These are phyloP conservation scores for Wickerhamiella shivajii DNA, from an alignment of 805 yeast species.

Conservation along the genomic window DNA sequence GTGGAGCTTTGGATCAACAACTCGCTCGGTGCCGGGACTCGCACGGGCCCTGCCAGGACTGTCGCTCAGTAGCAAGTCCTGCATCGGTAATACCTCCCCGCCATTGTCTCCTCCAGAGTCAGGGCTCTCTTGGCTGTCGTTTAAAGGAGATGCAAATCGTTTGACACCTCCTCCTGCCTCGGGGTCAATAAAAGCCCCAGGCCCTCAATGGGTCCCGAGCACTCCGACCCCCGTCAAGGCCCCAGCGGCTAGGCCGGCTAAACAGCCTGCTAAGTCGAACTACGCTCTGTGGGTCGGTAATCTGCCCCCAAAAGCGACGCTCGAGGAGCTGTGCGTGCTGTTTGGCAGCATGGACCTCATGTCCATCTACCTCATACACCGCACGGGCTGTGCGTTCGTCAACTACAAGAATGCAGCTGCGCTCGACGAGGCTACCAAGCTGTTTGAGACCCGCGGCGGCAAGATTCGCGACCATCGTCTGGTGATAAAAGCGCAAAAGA, in stretches of 20 bases:
- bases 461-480: slow-evolving; percentile 24
- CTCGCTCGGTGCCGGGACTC: too few species aligned
- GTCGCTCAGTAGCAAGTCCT: too few species aligned
- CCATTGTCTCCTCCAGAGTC: too few species aligned
- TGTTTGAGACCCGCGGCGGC: slow-evolving; percentile 20
- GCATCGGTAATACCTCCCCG: too few species aligned
- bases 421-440: slow-evolving; percentile 21
- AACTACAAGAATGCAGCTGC: slow-evolving; percentile 24
- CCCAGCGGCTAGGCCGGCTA: slow-evolving; percentile 3
- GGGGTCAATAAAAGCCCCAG: background rate
- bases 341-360: slow-evolving; percentile 27
- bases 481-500: slow-evolving; percentile 19
- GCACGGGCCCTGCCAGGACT: too few species aligned
- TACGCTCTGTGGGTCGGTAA: slow-evolving; percentile 36
- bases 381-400: slow-evolving; percentile 31
- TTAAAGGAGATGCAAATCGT: too few species aligned
- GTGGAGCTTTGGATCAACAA: too few species aligned
- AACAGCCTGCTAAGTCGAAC: slow-evolving; percentile 24
- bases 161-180: background rate
- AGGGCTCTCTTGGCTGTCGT: too few species aligned
- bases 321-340: slow-evolving; percentile 24
- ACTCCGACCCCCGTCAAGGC: slow-evolving; percentile 1
- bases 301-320: slow-evolving; percentile 25
- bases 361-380: slow-evolving; percentile 27
- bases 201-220: background rate